Evolutionary conservation across 257 asterid genomes (phyloP).

Genomic region (Fraxinus pennsylvanica): DNA sequence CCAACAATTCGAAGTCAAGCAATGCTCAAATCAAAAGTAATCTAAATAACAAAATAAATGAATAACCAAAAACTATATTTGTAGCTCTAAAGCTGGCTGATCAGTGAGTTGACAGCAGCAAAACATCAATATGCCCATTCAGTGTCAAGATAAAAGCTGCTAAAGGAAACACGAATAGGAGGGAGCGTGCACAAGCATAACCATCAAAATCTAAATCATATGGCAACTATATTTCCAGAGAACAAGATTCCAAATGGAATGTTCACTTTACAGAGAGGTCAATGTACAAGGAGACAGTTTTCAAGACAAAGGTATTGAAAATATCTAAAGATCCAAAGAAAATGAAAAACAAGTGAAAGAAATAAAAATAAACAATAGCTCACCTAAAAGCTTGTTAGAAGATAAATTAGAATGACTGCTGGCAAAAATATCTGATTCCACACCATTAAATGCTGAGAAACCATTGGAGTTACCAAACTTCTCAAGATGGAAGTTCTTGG

Average conservation of each 20-base stretch:
- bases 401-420: slow-evolving; percentile 46
- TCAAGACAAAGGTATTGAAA: slow-evolving; percentile 8
- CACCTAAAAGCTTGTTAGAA: slow-evolving; percentile 64
- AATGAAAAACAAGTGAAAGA: background rate
- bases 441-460: slow-evolving; percentile 46
- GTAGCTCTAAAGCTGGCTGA: background rate
- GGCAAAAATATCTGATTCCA: slow-evolving; percentile 51
- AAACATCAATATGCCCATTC: background rate
- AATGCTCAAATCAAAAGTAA: background rate
- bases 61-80: background rate
- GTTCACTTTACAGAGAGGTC: background rate
- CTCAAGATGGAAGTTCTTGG: slow-evolving; percentile 46
- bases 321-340: slow-evolving; percentile 10
- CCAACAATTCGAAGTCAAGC: background rate
- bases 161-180: background rate
- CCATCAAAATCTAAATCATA: background rate
- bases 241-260: background rate
- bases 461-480: slow-evolving; percentile 47
- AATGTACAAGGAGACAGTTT: background rate
- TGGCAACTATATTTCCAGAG: background rate
- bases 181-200: background rate
- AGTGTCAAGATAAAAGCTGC: background rate
- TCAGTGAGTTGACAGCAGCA: background rate
- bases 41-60: background rate
- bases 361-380: slow-evolving; percentile 24